phyloP scores from a whole-genome alignment of 2,329 filamentous ascomycete genomes.

The Colletotrichum neosansevieriae region DNA sequence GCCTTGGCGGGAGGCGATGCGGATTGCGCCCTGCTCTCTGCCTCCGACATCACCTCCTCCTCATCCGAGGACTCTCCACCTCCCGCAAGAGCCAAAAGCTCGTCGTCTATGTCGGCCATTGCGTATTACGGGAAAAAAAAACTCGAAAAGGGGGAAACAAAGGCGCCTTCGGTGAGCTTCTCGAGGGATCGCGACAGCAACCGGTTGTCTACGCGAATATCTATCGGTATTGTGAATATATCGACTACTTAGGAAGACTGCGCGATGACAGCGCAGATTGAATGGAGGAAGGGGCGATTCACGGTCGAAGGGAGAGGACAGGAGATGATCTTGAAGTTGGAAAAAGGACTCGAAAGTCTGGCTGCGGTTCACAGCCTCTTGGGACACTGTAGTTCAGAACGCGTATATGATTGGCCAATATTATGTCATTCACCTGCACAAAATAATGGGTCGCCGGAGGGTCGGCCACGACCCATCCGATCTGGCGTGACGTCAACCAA shows the following conservation, averaged over 20 bases:
- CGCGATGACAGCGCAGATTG: not conserved
- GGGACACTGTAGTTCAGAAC: conserved; percentile 19
- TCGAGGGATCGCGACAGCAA: conserved; percentile 10
- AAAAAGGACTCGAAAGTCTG: conserved; percentile 27
- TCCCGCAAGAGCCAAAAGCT: conserved; percentile 92
- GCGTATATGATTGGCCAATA: conserved; percentile 38
- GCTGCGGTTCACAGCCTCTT: conserved; percentile 35
- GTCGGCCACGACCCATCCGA: conserved; percentile 32
- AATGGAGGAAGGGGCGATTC: not conserved
- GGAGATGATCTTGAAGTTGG: conserved; percentile 14
- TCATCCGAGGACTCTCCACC: conserved; percentile 75
- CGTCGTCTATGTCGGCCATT: conserved; percentile 93
- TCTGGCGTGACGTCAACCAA: conserved; percentile 27
- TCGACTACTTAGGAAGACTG: too few relatives aligned
- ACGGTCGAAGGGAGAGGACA: not conserved
- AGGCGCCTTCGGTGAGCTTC: not conserved
- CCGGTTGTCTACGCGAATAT: conserved; percentile 8
- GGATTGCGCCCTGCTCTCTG: conserved; percentile 66
- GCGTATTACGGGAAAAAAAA: conserved; percentile 43
- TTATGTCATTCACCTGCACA: conserved; percentile 40
- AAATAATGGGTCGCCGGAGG: conserved; percentile 23
- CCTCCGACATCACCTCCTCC: conserved; percentile 66
- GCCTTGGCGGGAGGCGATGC: conserved; percentile 61
- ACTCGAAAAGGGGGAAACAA: conserved; percentile 12
- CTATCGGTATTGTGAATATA: not conserved